A percentile compares a stretch with the other conserved stretches of the same genome.
These are phyloP conservation scores for Oryza longistaminata DNA, from an alignment of 176 grass and related monocot species.

Conservation along the genomic window DNA sequence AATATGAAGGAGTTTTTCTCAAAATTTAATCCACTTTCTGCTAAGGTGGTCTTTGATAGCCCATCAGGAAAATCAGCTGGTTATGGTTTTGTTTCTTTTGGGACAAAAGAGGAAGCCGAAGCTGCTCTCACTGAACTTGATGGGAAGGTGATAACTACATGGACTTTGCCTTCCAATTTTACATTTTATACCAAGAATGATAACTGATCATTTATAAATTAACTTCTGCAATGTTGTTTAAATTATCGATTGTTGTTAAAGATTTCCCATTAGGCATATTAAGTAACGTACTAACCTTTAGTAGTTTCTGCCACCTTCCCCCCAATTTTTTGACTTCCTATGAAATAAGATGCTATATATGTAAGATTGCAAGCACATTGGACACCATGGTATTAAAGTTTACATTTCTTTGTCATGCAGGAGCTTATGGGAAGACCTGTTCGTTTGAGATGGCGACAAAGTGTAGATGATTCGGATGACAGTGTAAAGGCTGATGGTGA, in stretches of 20 bases:
- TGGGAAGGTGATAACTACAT: slow-evolving; percentile 62
- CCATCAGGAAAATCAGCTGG: slow-evolving; percentile 59
- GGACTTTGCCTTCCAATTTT: slow-evolving; percentile 5
- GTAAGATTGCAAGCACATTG: background rate
- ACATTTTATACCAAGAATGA: slow-evolving; percentile 11
- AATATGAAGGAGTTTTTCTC: slow-evolving; percentile 77
- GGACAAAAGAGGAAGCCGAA: slow-evolving; percentile 73
- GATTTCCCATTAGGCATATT: background rate
- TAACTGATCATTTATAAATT: slow-evolving; percentile 14
- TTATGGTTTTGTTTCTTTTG: slow-evolving; percentile 91
- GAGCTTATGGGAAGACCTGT: slow-evolving; percentile 84
- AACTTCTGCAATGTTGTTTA: background rate
- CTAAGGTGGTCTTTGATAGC: slow-evolving; percentile 66
- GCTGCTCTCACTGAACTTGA: slow-evolving; percentile 75
- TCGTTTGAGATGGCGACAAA: slow-evolving; percentile 57
- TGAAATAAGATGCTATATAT: no score
- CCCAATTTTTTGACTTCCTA: no score
- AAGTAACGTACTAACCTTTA: background rate
- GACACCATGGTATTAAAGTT: slow-evolving; percentile 11
- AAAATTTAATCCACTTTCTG: slow-evolving; percentile 61
- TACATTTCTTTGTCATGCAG: slow-evolving; percentile 46
- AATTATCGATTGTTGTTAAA: slow-evolving; percentile 12
- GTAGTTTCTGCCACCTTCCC: background rate
- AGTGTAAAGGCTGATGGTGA: slow-evolving; percentile 37
- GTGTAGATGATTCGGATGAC: slow-evolving; percentile 44